These are phyloP conservation scores for Raphanus hybrid DNA, from an alignment of 441 rosid species.

Conservation along the genomic window DNA sequence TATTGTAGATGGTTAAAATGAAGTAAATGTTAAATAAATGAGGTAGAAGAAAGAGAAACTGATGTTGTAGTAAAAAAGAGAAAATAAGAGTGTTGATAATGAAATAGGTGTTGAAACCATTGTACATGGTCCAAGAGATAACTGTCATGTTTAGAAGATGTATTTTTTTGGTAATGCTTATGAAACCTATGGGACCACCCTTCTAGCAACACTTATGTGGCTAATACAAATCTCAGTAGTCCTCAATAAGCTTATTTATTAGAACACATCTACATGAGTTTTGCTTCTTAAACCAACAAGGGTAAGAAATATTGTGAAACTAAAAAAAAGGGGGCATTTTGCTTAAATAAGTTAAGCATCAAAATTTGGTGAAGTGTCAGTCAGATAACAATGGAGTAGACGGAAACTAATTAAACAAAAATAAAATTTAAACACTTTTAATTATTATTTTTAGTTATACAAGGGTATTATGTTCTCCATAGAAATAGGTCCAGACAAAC, in stretches of 20 bases:
- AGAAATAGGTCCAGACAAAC: too few relatives aligned
- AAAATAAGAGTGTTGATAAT: too few relatives aligned
- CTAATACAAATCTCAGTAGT: neutral
- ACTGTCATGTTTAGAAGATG: constrained; percentile 5
- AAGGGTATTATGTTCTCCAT: too few relatives aligned
- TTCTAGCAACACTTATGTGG: neutral
- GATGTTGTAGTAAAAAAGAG: too few relatives aligned
- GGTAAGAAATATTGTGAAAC: too few relatives aligned
- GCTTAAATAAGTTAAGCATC: neutral
- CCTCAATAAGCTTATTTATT: neutral
- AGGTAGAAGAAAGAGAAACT: too few relatives aligned
- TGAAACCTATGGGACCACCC: too few relatives aligned
- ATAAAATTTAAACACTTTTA: neutral
- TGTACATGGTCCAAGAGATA: neutral
- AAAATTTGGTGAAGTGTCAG: neutral
- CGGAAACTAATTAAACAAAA: neutral
- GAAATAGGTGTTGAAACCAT: too few relatives aligned
- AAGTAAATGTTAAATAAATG: too few relatives aligned
- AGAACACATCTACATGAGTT: neutral
- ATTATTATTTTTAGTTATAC: too few relatives aligned
- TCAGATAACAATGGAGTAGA: neutral
- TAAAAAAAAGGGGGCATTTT: neutral
- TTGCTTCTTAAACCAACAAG: neutral
- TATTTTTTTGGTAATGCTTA: neutral
- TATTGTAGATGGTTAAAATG: too few relatives aligned